Evolutionary conservation across 208 protist species (phyloP), one percentile per base, ranked within the genome.

Genomic region (Leishmania tropica): DNA sequence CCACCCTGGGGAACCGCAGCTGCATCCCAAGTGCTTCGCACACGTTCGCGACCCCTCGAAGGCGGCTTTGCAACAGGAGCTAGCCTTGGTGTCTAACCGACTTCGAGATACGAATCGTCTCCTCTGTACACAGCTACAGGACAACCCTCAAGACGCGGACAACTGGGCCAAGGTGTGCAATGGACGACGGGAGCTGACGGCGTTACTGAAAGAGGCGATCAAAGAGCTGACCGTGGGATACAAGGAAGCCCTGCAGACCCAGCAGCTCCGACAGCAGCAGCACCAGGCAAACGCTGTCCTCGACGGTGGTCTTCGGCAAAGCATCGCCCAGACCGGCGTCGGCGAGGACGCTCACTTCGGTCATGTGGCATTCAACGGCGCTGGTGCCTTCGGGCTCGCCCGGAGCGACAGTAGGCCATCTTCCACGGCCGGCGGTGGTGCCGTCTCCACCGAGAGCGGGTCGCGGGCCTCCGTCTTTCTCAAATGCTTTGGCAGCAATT

Each of bases 101-200:
- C 91, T 98, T 78, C 92, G 94, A 28, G 94, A 97, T 74, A 89
- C 96, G 54, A 95, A 92, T 76, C 93, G 93, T 56, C 80, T 90
- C 21, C 87, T 98, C 47, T 96, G 91, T 86, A 93, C 90, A 58
- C 94, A 96, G 81, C 94, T 98, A 21, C 93, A 94, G 62, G 96
- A 98, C 76, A 97, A 97, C 83, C 96, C 96, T 17, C 96, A 98
- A 79, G 96, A 98, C 79, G 73, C 80, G 24, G 94, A 98, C 83
- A 98, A 98, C 89, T 98, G 96, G 95, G 88, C 88, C 45, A 98
- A 98, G 84, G 87, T 98, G 62, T 83, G 83, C 64, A 97, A 95
- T 80, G 96, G 96, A 82, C 86, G 96, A 3, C 62, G 80, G 24
- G 96, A 98, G 81, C 88, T 98, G 45, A 96, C 92, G 65, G 80